Conservation (phyloP, 2,329 filamentous ascomycete species). For the Cladosporium sp. region DNA sequence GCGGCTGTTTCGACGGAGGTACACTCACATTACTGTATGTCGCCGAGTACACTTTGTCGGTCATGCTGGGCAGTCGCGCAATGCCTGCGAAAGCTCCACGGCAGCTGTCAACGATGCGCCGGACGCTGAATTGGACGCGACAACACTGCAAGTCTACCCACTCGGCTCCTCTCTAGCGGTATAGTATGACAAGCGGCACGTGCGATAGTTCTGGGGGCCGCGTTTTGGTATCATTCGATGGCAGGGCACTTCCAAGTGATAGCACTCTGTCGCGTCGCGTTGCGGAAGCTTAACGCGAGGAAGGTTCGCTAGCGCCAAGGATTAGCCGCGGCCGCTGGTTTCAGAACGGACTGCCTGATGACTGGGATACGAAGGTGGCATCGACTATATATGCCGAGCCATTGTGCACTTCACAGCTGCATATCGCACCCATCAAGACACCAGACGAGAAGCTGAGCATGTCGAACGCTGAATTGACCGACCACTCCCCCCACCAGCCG, state of each 20-base stretch:
- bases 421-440: not conserved
- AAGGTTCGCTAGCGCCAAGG: slow-evolving; percentile 1
- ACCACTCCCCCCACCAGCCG: slow-evolving; percentile 86
- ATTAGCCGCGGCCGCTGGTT: not conserved
- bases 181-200: not conserved
- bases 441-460: slow-evolving; percentile 22
- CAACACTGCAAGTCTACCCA: not conserved
- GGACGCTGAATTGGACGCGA: not conserved
- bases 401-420: not conserved
- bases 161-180: not conserved
- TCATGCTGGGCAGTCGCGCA: slow-evolving; percentile 2
- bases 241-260: not conserved
- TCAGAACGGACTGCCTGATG: not conserved
- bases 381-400: not conserved
- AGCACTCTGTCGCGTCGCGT: not conserved
- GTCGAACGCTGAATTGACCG: slow-evolving; percentile 53
- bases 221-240: not conserved
- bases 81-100: not conserved
- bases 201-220: not conserved
- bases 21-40: slow-evolving; percentile 57
- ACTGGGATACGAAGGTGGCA: slow-evolving; percentile 12
- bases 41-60: slow-evolving; percentile 58
- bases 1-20: not conserved
- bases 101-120: not conserved
- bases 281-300: not conserved